Conservation (phyloP, 306 rosid genomes). For the Fragaria iinumae region DNA sequence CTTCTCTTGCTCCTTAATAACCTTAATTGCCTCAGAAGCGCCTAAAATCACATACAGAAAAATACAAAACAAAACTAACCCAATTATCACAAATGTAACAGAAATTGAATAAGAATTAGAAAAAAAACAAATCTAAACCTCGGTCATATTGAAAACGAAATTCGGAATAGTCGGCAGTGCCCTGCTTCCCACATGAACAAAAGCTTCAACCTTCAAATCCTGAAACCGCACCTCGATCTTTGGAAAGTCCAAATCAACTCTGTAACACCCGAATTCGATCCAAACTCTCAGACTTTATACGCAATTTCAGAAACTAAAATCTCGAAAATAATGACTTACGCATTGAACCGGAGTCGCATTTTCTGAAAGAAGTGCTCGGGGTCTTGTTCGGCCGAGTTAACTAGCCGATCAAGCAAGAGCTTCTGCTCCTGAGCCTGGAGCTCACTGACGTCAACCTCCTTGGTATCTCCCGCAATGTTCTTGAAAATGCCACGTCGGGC, state of each 20-base stretch:
- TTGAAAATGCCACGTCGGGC: conserved; percentile 78
- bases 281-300: neutral
- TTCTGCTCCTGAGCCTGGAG: conserved; percentile 63
- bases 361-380: conserved; percentile 66
- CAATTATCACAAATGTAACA: neutral
- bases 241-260: conserved; percentile 82
- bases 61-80: neutral
- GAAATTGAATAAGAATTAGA: neutral
- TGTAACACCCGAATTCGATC: conserved; percentile 27
- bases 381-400: conserved; percentile 52
- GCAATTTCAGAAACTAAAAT: neutral
- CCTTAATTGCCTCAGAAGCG: conserved; percentile 62
- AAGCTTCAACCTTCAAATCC: conserved; percentile 73
- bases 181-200: conserved; percentile 90
- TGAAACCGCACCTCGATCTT: conserved; percentile 92
- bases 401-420: conserved; percentile 62
- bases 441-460: conserved; percentile 64
- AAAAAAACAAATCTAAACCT: conserved; percentile 40
- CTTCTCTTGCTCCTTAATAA: conserved; percentile 55
- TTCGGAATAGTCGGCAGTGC: conserved; percentile 96
- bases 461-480: conserved; percentile 55
- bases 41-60: conserved; percentile 32
- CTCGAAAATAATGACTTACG: conserved; percentile 41
- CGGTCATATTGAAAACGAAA: conserved; percentile 76
- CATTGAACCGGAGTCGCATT: conserved; percentile 74